A percentile compares a stretch with the other conserved stretches of the same genome.
phyloP scores from a whole-genome alignment of 139 green algal species.

The Coelastrella sp. region DNA sequence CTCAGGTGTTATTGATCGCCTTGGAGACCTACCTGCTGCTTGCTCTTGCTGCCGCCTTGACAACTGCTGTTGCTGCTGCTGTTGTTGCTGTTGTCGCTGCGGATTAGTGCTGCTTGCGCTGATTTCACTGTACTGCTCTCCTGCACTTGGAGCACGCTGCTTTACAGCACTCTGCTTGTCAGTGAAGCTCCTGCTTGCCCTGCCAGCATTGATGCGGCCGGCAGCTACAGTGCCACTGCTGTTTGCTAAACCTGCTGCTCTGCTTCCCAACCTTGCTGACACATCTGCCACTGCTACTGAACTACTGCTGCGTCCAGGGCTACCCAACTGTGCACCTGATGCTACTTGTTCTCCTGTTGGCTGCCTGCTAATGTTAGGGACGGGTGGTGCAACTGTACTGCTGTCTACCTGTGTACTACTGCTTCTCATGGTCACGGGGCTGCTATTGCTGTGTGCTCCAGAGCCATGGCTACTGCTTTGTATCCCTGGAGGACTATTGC shows the following conservation, averaged over 20 bases:
- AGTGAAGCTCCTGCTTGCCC: conserved; percentile 1
- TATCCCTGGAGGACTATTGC: too few species aligned
- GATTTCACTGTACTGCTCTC: too few species aligned
- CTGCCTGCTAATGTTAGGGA: too few species aligned
- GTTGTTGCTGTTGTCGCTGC: neutral
- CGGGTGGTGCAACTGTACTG: too few species aligned
- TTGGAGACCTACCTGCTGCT: neutral
- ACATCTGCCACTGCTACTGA: neutral
- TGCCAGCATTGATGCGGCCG: neutral
- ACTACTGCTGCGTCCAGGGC: neutral
- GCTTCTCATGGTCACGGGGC: too few species aligned
- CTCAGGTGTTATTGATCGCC: conserved; percentile 5
- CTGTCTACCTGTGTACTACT: too few species aligned
- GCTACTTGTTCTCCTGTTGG: neutral
- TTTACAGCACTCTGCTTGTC: neutral
- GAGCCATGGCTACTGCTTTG: too few species aligned
- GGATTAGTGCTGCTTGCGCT: neutral
- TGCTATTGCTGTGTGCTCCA: too few species aligned
- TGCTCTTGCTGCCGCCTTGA: neutral
- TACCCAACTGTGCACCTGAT: neutral
- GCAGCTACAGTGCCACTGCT: neutral
- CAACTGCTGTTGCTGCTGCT: too few species aligned
- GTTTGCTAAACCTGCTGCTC: neutral
- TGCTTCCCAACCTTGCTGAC: neutral
- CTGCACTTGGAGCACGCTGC: too few species aligned